These are phyloP conservation scores for Penicillium sp. DNA, from an alignment of 2,329 filamentous ascomycete genomes.

Conservation along the genomic window DNA sequence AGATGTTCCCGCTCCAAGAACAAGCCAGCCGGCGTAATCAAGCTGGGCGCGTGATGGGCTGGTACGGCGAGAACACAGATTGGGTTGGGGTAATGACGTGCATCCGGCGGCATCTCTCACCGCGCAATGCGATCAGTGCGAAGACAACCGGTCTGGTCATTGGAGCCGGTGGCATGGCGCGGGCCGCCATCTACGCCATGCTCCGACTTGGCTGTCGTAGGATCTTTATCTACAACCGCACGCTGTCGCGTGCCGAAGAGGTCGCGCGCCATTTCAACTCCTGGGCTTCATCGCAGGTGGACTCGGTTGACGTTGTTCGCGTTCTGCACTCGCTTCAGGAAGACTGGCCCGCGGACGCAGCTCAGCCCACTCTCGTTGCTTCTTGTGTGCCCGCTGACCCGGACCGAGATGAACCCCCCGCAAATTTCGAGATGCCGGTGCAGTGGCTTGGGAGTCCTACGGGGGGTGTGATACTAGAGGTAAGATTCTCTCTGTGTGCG, in stretches of 20 bases:
- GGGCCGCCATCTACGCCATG: conserved; percentile 75
- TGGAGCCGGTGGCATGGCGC: conserved; percentile 71
- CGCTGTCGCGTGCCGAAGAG: conserved; percentile 62
- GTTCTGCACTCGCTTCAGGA: conserved; percentile 61
- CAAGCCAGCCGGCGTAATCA: conserved; percentile 45
- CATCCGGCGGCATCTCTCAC: conserved; percentile 43
- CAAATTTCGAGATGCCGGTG: conserved; percentile 67
- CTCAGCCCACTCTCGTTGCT: conserved; percentile 69
- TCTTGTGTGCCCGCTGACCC: conserved; percentile 73
- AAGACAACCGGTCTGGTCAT: conserved; percentile 55
- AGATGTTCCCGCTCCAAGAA: conserved; percentile 38
- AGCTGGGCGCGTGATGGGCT: conserved; percentile 41
- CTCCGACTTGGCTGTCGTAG: conserved; percentile 73
- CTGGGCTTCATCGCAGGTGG: conserved; percentile 43
- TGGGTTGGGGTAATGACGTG: conserved; percentile 47
- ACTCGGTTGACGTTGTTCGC: conserved; percentile 37
- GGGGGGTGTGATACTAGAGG: conserved; percentile 72
- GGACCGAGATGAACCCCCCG: conserved; percentile 62
- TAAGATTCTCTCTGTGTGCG: conserved; percentile 30
- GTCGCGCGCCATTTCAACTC: conserved; percentile 68
- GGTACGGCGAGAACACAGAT: conserved; percentile 48
- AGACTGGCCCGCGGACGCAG: conserved; percentile 63
- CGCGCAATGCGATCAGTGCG: conserved; percentile 54
- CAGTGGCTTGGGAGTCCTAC: conserved; percentile 71
- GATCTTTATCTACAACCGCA: conserved; percentile 73